phyloP scores from a whole-genome alignment of 805 yeast genomes.

The Barnettozyma botsteinii region DNA sequence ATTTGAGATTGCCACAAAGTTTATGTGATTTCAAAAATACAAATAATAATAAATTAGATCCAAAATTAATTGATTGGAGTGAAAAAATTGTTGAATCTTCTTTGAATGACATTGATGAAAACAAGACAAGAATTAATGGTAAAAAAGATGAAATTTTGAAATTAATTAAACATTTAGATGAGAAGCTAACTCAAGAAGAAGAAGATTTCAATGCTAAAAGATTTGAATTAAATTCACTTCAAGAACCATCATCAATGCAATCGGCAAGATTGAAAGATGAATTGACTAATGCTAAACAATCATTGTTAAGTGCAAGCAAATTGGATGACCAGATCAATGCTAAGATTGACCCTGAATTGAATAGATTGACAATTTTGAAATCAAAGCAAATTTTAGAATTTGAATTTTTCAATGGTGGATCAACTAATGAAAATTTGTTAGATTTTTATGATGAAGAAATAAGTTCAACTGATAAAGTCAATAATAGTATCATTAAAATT shows the following conservation, averaged over 20 bases:
- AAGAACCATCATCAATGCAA: constrained; percentile 30
- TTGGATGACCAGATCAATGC: constrained; percentile 52
- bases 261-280: constrained; percentile 48
- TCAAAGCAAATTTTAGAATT: constrained; percentile 33
- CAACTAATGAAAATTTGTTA: constrained; percentile 42
- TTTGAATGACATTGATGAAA: constrained; percentile 27
- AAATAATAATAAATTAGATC: constrained; percentile 26
- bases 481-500: constrained; percentile 40
- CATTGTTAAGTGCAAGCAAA: constrained; percentile 53
- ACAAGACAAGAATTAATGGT: constrained; percentile 23
- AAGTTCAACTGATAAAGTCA: constrained; percentile 23
- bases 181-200: constrained; percentile 30
- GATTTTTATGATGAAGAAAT: constrained; percentile 54
- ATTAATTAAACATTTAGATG: constrained; percentile 32
- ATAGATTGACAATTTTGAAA: constrained; percentile 41
- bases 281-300: constrained; percentile 48
- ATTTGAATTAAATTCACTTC: constrained; percentile 29
- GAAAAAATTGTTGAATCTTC: constrained; percentile 22
- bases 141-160: constrained; percentile 34
- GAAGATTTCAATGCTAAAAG: constrained; percentile 29
- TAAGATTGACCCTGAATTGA: constrained; percentile 37
- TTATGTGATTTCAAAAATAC: constrained; percentile 44
- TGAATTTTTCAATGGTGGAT: constrained; percentile 14
- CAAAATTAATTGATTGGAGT: constrained; percentile 27
- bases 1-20: constrained; percentile 66